Evolutionary conservation across 2,329 filamentous ascomycete genomes (phyloP).

Genomic region (Aspergillus vadensis): DNA sequence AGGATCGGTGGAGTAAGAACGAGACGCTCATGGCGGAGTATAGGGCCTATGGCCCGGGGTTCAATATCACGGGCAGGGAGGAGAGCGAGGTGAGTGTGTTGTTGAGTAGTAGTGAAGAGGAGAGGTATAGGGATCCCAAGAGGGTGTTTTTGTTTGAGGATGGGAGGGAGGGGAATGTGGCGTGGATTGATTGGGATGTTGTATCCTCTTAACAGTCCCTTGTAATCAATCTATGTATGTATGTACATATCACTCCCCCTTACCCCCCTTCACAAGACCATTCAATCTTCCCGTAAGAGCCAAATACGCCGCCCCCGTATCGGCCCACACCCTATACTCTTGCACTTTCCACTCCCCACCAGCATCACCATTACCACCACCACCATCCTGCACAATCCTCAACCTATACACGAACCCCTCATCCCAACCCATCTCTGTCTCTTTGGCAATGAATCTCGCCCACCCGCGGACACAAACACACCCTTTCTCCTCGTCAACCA

Average conservation of each 20-base stretch:
- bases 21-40: conserved; percentile 62
- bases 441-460: conserved; percentile 38
- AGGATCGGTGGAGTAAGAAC: conserved; percentile 33
- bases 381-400: conserved; percentile 34
- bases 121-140: conserved; percentile 40
- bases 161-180: conserved; percentile 48
- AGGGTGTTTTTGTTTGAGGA: conserved; percentile 53
- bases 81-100: conserved; percentile 49
- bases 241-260: neutral
- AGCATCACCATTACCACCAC: neutral
- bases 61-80: conserved; percentile 51
- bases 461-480: conserved; percentile 38
- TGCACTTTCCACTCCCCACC: conserved; percentile 33
- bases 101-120: conserved; percentile 45
- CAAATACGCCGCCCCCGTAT: conserved; percentile 48
- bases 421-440: conserved; percentile 42
- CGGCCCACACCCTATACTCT: conserved; percentile 48
- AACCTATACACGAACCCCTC: conserved; percentile 46
- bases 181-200: conserved; percentile 50
- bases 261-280: neutral
- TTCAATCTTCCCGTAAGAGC: conserved; percentile 31
- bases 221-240: neutral
- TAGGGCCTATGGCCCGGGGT: conserved; percentile 55
- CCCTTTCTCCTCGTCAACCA: conserved; percentile 38
- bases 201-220: neutral